Conservation (phyloP, 495 filamentous ascomycete genomes). For the Aspergillus hancockii region DNA sequence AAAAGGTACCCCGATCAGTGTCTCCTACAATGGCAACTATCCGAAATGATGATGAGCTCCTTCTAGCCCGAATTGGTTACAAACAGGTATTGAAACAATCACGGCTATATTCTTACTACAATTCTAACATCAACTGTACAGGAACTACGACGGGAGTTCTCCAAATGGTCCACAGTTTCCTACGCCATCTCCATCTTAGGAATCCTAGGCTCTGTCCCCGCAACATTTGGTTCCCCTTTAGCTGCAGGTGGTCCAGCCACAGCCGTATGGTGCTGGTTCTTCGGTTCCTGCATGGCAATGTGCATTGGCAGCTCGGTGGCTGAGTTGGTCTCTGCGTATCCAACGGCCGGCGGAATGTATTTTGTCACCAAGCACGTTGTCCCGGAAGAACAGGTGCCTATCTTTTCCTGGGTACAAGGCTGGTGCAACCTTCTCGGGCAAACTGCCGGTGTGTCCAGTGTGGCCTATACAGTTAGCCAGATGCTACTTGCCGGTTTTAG, state of each 20-base stretch:
- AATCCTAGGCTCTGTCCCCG: slow-evolving; percentile 68
- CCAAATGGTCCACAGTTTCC: slow-evolving; percentile 72
- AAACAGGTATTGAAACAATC: slow-evolving; percentile 52
- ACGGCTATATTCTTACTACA: not conserved
- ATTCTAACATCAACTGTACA: slow-evolving; percentile 14
- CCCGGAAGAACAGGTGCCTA: slow-evolving; percentile 54
- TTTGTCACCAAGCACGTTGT: slow-evolving; percentile 65
- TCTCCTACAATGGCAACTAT: slow-evolving; percentile 45
- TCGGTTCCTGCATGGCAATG: slow-evolving; percentile 68
- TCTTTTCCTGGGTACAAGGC: slow-evolving; percentile 62
- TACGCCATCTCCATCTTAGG: slow-evolving; percentile 75
- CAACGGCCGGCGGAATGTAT: slow-evolving; percentile 65
- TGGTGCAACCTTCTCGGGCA: slow-evolving; percentile 66
- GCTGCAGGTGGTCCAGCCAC: slow-evolving; percentile 69
- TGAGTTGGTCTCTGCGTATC: slow-evolving; percentile 64
- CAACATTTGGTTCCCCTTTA: slow-evolving; percentile 64
- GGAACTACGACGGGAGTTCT: slow-evolving; percentile 69
- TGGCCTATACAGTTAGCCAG: slow-evolving; percentile 58
- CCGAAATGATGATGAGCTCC: slow-evolving; percentile 63
- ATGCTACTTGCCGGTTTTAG: slow-evolving; percentile 58
- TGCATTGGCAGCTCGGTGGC: slow-evolving; percentile 67
- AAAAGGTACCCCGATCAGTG: not conserved
- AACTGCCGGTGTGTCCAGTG: slow-evolving; percentile 58
- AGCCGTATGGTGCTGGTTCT: slow-evolving; percentile 71
- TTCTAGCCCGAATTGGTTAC: slow-evolving; percentile 68